Base-by-base conservation (phyloP, 2,329 filamentous ascomycete species). In the Beauveria sp. region DNA sequence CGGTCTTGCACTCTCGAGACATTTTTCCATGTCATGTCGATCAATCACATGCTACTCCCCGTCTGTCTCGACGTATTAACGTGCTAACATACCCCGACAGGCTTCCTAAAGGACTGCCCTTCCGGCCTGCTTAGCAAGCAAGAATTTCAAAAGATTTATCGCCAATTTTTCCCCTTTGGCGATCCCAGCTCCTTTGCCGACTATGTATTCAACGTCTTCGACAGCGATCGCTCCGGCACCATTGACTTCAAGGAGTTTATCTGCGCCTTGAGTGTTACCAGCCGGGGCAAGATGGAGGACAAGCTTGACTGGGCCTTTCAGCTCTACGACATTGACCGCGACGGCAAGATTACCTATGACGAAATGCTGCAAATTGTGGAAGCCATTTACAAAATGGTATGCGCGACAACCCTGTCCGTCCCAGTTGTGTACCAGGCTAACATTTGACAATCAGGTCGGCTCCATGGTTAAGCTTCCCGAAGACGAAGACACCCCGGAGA, bases 241-340 rank as follows among this genome's bases (percentile, higher is more conserved):
- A 99, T 99, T 73, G 95, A 99, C 79, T 99, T 99, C 79, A 98
- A 98, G 76, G 95, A 99, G 77, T 99, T 99, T 78, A 99, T 99
- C 77, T 97, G 93, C 79, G 95, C 95, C 31, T 80, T 99, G 66
- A 96, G 91, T 76, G 93, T 99, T 72, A 99, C 95, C 56, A 96
- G 91, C 77, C 87, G 95, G 69, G 95, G 95, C 72, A 96, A 96
- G 81, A 96, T 98, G 91, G 95, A 99, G 79, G 95, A 99, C 79
- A 99, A 99, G 78, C 83, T 99, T 62, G 93, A 98, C 75, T 99
- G 95, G 95, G 95, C 95, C 18, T 99, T 99, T 79, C 93, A 99
- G 80, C 83, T 99, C 68, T 99, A 99, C 77, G 95, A 99, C 77
- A 98, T 99, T 71, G 95, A 99, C 72, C 93, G 95, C 62, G 95